phyloP scores from a whole-genome alignment of 1,284 basidiomycete species.

The Ustilago bromivora region DNA sequence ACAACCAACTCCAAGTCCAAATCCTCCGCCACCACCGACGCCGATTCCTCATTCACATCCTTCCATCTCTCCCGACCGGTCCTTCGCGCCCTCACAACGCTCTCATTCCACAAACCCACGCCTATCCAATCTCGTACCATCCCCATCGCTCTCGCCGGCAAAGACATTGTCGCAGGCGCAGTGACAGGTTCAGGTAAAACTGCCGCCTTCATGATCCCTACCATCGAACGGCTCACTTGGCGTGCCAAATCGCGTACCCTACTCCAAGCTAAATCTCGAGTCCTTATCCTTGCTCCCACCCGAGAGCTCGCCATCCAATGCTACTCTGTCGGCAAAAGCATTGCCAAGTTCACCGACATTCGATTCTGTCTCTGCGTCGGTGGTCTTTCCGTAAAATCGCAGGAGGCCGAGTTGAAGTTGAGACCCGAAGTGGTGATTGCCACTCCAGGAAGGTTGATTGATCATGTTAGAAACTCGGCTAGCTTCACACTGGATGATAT shows the following conservation, averaged over 20 bases:
- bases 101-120: constrained; percentile 87
- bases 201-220: constrained; percentile 98
- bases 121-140: constrained; percentile 98
- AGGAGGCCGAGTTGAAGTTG: constrained; percentile 93
- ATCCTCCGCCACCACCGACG: constrained; percentile 13
- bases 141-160: constrained; percentile 94
- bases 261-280: constrained; percentile 91
- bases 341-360: constrained; percentile 88
- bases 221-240: constrained; percentile 91
- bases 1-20: constrained; percentile 17
- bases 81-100: constrained; percentile 83
- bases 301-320: constrained; percentile 98
- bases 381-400: constrained; percentile 91
- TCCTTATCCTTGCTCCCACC: constrained; percentile 92
- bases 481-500: constrained; percentile 93
- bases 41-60: constrained; percentile 76
- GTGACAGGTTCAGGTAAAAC: constrained; percentile 97
- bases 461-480: constrained; percentile 94
- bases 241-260: constrained; percentile 88
- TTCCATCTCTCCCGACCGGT: constrained; percentile 91
- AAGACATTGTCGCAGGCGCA: constrained; percentile 97
- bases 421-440: constrained; percentile 98
- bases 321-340: constrained; percentile 90
- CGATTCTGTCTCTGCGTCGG: constrained; percentile 97
- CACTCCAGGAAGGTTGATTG: constrained; percentile 96